Base-by-base conservation (phyloP, 495 filamentous ascomycete species). In the Penicillium samsonianum region DNA sequence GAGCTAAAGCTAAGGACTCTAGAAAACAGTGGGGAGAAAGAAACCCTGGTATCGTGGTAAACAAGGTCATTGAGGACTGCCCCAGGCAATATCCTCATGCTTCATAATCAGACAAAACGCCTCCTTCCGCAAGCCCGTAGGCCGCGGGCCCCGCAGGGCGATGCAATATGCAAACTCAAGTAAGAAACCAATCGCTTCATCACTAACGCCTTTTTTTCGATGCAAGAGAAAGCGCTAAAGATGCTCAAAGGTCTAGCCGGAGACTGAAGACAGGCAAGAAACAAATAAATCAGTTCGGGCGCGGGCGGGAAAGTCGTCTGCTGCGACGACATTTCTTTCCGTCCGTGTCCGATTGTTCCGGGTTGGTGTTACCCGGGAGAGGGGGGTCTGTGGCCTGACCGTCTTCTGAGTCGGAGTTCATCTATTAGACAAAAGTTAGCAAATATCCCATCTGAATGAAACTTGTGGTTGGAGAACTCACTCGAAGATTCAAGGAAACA, bases 401-500 rank as follows among this genome's bases (percentile, higher is more conserved):
- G 20, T 56, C 16, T 59, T 48, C 35, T 31, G 44, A 12, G 51
- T 65, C 59, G 20, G 54, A 38, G 17, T 67, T 60, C 65, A 69
- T 60, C 50, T 64, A 28, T 19, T 17, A 14, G 35, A 45, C 1
- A 16, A 38, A 14, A 10, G 20, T 55, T 16, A 55, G 31, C 5
- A 23, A 28, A 25, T 6, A 26, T 20, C n/a, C 10, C 33, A 20
- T 26, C 3, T 16, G 8, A 25, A 11, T n/a, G 19, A 12, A 10
- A 5, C 5, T 10, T 6, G 19, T 14, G 17, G 23, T 8, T 22
- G 23, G 8, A 12, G 16, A 14, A 52, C 69, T 72, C 5, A 76
- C 73, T 19, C 70, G 70, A n/a, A 78, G 60, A 33, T 77, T 74
- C 19, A 79, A 55, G 2, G 77, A 79, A 41, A 79, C 74, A 7